phyloP scores from a whole-genome alignment of 1,139 yeast species.

The Magnusiomyces suaveolens region DNA sequence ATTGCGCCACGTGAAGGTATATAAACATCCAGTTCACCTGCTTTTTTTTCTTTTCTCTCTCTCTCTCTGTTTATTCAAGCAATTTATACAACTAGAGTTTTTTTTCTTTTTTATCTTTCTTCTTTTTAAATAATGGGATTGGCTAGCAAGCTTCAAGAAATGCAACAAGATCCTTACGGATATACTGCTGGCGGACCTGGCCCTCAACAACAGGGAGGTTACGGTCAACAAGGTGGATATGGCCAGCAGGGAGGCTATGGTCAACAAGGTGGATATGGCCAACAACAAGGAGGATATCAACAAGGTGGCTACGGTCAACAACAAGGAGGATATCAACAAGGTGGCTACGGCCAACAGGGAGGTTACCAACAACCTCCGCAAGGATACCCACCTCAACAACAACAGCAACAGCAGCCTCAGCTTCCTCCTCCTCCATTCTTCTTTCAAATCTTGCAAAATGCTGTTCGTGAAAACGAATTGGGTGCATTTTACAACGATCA shows the following conservation, averaged over 20 bases:
- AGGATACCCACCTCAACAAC: no score
- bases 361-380: constrained; percentile 8
- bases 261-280: no score
- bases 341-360: constrained; percentile 6
- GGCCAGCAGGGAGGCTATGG: constrained; percentile 2
- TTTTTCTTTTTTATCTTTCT: neutral
- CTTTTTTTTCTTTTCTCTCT: no score
- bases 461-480: constrained; percentile 25
- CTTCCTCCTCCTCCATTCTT: constrained; percentile 15
- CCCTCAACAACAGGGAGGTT: constrained; percentile 11
- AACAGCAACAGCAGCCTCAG: constrained; percentile 15
- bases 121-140: constrained; percentile 10
- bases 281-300: constrained; percentile 16
- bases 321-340: neutral
- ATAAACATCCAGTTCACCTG: no score
- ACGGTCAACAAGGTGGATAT: neutral
- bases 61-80: no score
- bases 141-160: constrained; percentile 13
- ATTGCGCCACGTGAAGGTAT: no score
- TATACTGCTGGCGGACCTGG: constrained; percentile 1
- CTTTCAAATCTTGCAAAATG: constrained; percentile 19
- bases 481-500: constrained; percentile 28
- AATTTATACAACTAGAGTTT: neutral
- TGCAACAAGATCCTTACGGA: constrained; percentile 11
- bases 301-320: constrained; percentile 1